A percentile compares a stretch with the other conserved stretches of the same genome.
phyloP scores from a whole-genome alignment of 441 rosid species.

The Melastoma candidum region DNA sequence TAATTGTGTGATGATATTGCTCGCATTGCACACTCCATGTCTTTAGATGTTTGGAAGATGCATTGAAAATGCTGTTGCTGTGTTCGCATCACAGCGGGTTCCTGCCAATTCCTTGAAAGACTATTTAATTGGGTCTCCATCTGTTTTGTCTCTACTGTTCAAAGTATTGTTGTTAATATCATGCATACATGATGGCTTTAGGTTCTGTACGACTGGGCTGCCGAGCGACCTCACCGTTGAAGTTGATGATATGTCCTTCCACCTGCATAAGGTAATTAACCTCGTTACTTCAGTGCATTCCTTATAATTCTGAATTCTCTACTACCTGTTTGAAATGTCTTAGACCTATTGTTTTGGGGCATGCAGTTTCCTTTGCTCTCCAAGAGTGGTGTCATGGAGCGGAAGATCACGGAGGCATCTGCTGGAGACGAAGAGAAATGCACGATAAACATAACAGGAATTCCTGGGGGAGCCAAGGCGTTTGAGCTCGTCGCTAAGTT shows the following conservation, averaged over 20 bases:
- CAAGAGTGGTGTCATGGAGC: slow-evolving; percentile 90
- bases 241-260: slow-evolving; percentile 93
- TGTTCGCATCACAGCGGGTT: too few relatives aligned
- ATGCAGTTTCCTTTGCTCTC: slow-evolving; percentile 93
- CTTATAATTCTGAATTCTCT: too few relatives aligned
- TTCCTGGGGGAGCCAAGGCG: slow-evolving; percentile 86
- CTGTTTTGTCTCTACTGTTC: too few relatives aligned
- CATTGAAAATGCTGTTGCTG: too few relatives aligned
- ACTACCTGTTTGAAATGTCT: neutral
- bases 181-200: too few relatives aligned
- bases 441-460: slow-evolving; percentile 36
- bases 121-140: too few relatives aligned
- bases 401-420: slow-evolving; percentile 68
- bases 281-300: too few relatives aligned
- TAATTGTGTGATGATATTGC: too few relatives aligned
- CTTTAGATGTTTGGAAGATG: too few relatives aligned
- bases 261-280: slow-evolving; percentile 88
- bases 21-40: too few relatives aligned
- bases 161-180: too few relatives aligned
- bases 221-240: slow-evolving; percentile 87
- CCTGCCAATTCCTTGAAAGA: too few relatives aligned
- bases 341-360: neutral
- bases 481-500: slow-evolving; percentile 93
- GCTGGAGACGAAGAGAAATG: slow-evolving; percentile 70
- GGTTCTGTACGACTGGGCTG: slow-evolving; percentile 97